Conservation (phyloP, 805 yeast species). For the Ogataea pignaliae region DNA sequence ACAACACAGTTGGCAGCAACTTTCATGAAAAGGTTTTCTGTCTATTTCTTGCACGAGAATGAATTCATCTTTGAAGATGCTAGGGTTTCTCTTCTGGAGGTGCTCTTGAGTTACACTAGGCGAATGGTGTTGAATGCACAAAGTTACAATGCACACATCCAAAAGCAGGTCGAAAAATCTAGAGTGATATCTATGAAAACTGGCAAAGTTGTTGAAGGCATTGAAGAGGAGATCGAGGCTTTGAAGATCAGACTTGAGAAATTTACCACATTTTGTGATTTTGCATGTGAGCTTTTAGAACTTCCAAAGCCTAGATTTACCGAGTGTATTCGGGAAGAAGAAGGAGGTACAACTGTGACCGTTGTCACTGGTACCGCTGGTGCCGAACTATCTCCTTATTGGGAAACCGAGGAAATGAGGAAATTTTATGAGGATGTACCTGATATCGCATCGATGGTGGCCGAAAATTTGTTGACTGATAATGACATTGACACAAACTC, state of each 20-base stretch:
- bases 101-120: conserved; percentile 40
- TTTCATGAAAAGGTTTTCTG: conserved; percentile 46
- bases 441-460: conserved; percentile 31
- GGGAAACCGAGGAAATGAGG: conserved; percentile 66
- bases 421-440: conserved; percentile 61
- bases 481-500: conserved; percentile 7
- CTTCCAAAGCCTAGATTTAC: conserved; percentile 35
- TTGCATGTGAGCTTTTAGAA: conserved; percentile 38
- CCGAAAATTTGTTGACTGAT: conserved; percentile 21
- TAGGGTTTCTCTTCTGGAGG: conserved; percentile 28
- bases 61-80: conserved; percentile 26
- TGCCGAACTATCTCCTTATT: conserved; percentile 28
- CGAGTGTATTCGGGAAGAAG: conserved; percentile 22
- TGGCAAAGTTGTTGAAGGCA: conserved; percentile 48
- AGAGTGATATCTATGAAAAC: conserved; percentile 59
- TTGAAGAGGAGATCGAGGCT: conserved; percentile 22
- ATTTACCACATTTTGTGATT: conserved; percentile 38
- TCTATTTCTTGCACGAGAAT: conserved; percentile 29
- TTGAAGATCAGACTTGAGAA: conserved; percentile 33
- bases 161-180: conserved; percentile 35
- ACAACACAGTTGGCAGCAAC: conserved; percentile 37
- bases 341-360: conserved; percentile 23
- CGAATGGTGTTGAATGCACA: conserved; percentile 37
- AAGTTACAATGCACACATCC: conserved; percentile 32
- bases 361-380: conserved; percentile 14